Conservation (phyloP, 192 early-diverging fungal species). For the Allomyces javanicus region DNA sequence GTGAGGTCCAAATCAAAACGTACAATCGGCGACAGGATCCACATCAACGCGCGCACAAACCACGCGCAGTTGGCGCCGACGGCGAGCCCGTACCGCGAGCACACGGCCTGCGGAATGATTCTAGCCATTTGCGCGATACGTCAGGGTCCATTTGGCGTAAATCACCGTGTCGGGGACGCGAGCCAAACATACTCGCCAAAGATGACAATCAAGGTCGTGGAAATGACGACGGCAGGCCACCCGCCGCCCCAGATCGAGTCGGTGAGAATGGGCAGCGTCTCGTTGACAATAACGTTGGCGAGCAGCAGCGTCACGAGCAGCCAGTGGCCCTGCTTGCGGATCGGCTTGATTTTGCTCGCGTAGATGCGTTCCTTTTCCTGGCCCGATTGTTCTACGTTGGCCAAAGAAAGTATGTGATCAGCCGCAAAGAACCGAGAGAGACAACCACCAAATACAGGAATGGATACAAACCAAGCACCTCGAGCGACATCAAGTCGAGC, state of each 20-base stretch:
- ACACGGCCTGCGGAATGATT: constrained; percentile 82
- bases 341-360: constrained; percentile 65
- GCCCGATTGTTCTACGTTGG: neutral
- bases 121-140: neutral
- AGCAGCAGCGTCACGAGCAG: constrained; percentile 80
- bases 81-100: constrained; percentile 66
- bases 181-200: constrained; percentile 57
- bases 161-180: neutral
- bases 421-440: neutral
- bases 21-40: constrained; percentile 37
- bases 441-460: neutral
- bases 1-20: too few relatives aligned
- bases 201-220: constrained; percentile 71
- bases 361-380: constrained; percentile 12
- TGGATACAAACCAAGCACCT: neutral
- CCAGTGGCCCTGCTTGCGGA: constrained; percentile 80
- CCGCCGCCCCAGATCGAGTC: constrained; percentile 55
- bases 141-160: too few relatives aligned
- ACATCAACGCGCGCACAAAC: constrained; percentile 20
- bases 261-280: constrained; percentile 72
- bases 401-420: neutral
- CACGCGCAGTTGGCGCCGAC: constrained; percentile 79
- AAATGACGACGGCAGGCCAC: constrained; percentile 56
- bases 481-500: constrained; percentile 29
- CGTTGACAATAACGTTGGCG: constrained; percentile 88